Conservation (phyloP, 2,329 filamentous ascomycete species). For the Seiridium cupressi region DNA sequence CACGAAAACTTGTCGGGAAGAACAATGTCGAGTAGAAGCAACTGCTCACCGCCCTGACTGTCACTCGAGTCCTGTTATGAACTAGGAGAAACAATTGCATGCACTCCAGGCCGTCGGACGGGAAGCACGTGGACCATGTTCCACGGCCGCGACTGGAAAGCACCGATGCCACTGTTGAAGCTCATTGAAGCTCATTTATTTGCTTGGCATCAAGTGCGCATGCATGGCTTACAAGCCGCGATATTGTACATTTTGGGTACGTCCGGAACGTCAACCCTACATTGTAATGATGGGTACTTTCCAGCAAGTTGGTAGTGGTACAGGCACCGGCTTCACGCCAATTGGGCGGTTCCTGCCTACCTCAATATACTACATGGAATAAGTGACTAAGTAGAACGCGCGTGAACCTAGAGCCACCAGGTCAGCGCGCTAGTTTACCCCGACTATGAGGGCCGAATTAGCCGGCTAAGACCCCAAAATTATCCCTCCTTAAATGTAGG, state of each 20-base stretch:
- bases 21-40: background rate
- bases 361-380: background rate
- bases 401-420: background rate
- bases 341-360: conserved; percentile 3
- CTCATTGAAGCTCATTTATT: background rate
- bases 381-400: background rate
- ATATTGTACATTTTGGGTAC: background rate
- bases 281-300: background rate
- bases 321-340: background rate
- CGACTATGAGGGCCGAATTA: background rate
- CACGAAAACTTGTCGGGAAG: background rate
- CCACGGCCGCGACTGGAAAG: no score
- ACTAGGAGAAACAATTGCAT: background rate
- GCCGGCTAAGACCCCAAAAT: background rate
- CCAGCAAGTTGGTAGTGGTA: background rate
- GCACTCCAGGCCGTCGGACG: background rate
- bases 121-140: background rate
- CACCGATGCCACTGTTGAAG: background rate
- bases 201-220: background rate
- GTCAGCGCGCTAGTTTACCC: conserved; percentile 1
- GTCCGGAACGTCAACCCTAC: background rate
- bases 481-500: background rate
- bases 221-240: background rate
- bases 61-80: background rate
- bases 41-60: background rate